Percentiles rank a stretch among this genome's conserved stretches.
Conservation (phyloP, 106 monocot species). For the Acorus gramineus region DNA sequence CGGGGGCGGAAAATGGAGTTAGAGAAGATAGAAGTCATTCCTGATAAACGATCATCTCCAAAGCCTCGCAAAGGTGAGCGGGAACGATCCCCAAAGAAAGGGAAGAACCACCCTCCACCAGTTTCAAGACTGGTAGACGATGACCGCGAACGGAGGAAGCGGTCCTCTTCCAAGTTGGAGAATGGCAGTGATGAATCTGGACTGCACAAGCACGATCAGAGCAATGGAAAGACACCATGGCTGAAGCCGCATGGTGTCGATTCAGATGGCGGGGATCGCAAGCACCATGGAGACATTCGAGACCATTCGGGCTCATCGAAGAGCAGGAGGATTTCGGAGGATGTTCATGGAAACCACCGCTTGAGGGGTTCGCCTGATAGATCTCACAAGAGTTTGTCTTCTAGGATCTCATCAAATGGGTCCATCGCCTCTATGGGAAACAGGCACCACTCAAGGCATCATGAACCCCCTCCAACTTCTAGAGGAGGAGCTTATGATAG, state of each 20-base stretch:
- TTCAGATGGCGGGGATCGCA: slow-evolving; percentile 22
- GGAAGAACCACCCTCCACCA: slow-evolving; percentile 12
- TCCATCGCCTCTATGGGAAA: neutral
- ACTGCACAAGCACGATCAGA: slow-evolving; percentile 36
- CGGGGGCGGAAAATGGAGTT: slow-evolving; percentile 2
- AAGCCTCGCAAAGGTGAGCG: slow-evolving; percentile 19
- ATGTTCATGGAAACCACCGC: slow-evolving; percentile 2
- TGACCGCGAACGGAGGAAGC: slow-evolving; percentile 32
- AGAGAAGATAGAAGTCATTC: neutral
- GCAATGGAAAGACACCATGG: slow-evolving; percentile 41
- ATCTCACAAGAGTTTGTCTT: slow-evolving; percentile 21
- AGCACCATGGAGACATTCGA: slow-evolving; percentile 27
- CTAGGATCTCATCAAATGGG: slow-evolving; percentile 15
- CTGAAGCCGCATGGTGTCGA: slow-evolving; percentile 33
- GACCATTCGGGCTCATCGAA: slow-evolving; percentile 35
- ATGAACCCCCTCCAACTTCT: slow-evolving; percentile 19
- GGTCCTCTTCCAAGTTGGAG: slow-evolving; percentile 17
- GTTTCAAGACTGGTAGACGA: too few relatives aligned
- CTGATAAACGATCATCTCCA: neutral
- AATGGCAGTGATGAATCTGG: slow-evolving; percentile 21
- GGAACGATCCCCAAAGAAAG: slow-evolving; percentile 19
- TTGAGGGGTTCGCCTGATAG: slow-evolving; percentile 30
- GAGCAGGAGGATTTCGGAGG: slow-evolving; percentile 45
- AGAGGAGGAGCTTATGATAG: slow-evolving; percentile 23
- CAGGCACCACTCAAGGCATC: slow-evolving; percentile 31